Conservation (phyloP, 2,329 filamentous ascomycete species). For the Onygena corvina region DNA sequence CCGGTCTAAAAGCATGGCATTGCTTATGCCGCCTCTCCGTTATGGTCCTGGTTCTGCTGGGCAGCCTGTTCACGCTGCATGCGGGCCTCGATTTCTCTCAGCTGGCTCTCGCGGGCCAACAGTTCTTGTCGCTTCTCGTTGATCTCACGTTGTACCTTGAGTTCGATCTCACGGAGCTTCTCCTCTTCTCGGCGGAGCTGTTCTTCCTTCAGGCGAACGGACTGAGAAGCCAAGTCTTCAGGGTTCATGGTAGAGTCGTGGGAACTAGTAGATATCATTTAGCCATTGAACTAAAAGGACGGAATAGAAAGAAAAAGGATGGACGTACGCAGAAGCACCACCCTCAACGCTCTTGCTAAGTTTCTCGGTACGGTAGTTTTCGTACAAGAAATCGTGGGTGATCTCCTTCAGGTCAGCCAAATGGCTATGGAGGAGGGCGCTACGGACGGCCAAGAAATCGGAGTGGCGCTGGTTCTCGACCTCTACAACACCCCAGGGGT, state of each 20-base stretch:
- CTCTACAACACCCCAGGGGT: slow-evolving; percentile 98
- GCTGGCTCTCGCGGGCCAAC: slow-evolving; percentile 89
- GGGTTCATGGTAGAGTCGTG: slow-evolving; percentile 36
- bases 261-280: slow-evolving; percentile 10
- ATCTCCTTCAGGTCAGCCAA: slow-evolving; percentile 98
- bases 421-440: slow-evolving; percentile 92
- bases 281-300: not conserved
- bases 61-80: slow-evolving; percentile 74
- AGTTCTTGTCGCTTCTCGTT: slow-evolving; percentile 99
- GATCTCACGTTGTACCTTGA: slow-evolving; percentile 99
- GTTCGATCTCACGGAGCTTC: slow-evolving; percentile 97
- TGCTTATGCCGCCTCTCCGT: slow-evolving; percentile 19
- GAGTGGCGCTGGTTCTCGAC: slow-evolving; percentile 98
- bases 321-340: slow-evolving; percentile 70
- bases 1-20: not conserved
- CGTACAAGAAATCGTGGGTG: slow-evolving; percentile 98
- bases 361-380: slow-evolving; percentile 99
- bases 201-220: slow-evolving; percentile 97
- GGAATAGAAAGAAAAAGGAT: not conserved
- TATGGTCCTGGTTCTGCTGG: slow-evolving; percentile 19
- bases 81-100: slow-evolving; percentile 95
- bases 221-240: slow-evolving; percentile 91
- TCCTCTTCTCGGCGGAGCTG: slow-evolving; percentile 98
- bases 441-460: slow-evolving; percentile 94
- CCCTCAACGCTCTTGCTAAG: slow-evolving; percentile 98